Percentiles rank a stretch among this genome's conserved stretches.
Conservation (phyloP, 495 filamentous ascomycete genomes). For the Jackrogersella multiformis region DNA sequence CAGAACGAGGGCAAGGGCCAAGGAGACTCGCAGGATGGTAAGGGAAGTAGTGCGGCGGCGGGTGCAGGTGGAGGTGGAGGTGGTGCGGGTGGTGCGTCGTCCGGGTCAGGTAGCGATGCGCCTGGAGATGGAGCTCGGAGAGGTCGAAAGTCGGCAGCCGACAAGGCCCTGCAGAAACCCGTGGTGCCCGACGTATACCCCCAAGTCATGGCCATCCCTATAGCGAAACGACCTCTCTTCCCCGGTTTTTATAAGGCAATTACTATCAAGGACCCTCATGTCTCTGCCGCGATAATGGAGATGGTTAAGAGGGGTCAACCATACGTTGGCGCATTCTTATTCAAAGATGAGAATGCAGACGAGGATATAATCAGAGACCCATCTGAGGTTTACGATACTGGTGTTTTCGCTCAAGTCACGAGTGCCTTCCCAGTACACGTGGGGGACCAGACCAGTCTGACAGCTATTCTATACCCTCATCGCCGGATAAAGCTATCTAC, state of each 20-base stretch:
- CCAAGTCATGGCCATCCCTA: conserved; percentile 98
- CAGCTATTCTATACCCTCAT: conserved; percentile 94
- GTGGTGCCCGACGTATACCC: conserved; percentile 94
- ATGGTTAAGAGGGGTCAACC: conserved; percentile 98
- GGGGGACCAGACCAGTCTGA: conserved; percentile 80
- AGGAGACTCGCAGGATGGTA: conserved; percentile 56
- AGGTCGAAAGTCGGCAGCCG: conserved; percentile 70
- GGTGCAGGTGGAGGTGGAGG: conserved; percentile 17
- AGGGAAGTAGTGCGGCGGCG: conserved; percentile 49
- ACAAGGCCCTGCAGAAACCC: conserved; percentile 84
- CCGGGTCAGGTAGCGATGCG: conserved; percentile 56
- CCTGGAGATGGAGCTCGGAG: conserved; percentile 60
- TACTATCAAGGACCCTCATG: conserved; percentile 89
- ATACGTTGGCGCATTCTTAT: conserved; percentile 95
- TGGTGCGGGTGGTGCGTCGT: conserved; percentile 51
- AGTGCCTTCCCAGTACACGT: conserved; percentile 89
- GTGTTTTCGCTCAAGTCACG: conserved; percentile 97
- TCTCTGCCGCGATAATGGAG: conserved; percentile 88
- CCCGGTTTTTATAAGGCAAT: conserved; percentile 99
- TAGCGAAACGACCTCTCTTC: conserved; percentile 92
- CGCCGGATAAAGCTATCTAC: conserved; percentile 89
- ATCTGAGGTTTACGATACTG: conserved; percentile 92
- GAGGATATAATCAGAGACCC: conserved; percentile 87
- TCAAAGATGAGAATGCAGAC: conserved; percentile 94
- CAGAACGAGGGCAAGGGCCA: conserved; percentile 44